phyloP scores from a whole-genome alignment of 768 basidiomycete genomes.

The Mycena vitilis region DNA sequence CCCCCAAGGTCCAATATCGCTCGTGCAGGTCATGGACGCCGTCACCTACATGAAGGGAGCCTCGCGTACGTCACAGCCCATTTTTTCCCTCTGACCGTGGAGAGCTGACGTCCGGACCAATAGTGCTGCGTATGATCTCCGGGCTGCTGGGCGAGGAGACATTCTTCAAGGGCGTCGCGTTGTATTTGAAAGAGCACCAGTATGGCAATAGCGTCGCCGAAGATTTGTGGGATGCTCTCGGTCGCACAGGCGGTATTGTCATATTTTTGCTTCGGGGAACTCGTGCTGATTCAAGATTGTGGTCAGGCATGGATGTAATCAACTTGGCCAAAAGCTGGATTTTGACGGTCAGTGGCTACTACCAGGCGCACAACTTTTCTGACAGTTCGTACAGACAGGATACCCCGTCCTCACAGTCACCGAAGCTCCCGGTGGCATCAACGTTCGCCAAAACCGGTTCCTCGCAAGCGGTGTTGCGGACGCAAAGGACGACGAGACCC shows the following conservation, averaged over 20 bases:
- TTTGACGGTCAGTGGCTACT: background rate
- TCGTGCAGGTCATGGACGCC: conserved; percentile 8
- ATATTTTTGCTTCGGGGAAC: background rate
- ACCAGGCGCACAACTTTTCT: too few species aligned
- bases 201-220: conserved; percentile 71
- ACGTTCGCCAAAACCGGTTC: conserved; percentile 77
- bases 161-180: conserved; percentile 73
- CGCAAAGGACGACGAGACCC: conserved; percentile 73
- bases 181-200: conserved; percentile 75
- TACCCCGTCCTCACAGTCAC: conserved; percentile 77
- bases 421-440: conserved; percentile 65
- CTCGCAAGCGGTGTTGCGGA: conserved; percentile 72
- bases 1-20: background rate
- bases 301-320: conserved; percentile 9
- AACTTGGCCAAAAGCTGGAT: conserved; percentile 23
- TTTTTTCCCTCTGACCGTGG: background rate
- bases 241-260: conserved; percentile 56
- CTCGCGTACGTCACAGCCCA: background rate
- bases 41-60: conserved; percentile 20
- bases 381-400: conserved; percentile 64
- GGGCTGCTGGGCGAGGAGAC: conserved; percentile 71
- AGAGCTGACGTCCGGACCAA: background rate
- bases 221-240: conserved; percentile 75
- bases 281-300: background rate
- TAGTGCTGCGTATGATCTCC: conserved; percentile 75